phyloP scores from a whole-genome alignment of 2,329 filamentous ascomycete genomes.

The Colletotrichum orbiculare region DNA sequence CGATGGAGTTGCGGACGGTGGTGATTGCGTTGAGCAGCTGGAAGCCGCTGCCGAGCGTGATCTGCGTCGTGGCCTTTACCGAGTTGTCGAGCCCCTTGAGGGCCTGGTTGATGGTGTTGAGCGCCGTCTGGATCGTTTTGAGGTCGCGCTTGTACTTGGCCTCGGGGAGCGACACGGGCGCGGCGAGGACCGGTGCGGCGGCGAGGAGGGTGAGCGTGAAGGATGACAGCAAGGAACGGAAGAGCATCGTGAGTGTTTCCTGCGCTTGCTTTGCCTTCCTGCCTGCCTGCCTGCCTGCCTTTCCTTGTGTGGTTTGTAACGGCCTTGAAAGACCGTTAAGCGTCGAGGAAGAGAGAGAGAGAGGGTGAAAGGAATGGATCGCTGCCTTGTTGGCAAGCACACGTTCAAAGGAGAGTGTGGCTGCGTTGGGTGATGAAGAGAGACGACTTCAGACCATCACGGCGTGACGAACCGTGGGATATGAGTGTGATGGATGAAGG shows the following conservation, averaged over 20 bases:
- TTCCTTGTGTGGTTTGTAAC: not conserved
- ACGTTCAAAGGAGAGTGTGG: slow-evolving; percentile 25
- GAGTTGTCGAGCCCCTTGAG: slow-evolving; percentile 29
- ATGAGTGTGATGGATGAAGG: not conserved
- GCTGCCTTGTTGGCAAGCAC: not conserved
- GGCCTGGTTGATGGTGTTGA: slow-evolving; percentile 30
- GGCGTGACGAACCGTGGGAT: not conserved
- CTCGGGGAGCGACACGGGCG: slow-evolving; percentile 7
- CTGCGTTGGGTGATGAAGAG: not conserved
- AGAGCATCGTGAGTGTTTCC: slow-evolving; percentile 8
- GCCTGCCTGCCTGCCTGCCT: slow-evolving; percentile 11
- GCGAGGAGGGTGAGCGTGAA: not conserved
- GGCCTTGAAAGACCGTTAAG: no score
- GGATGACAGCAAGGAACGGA: slow-evolving; percentile 20
- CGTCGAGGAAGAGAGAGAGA: no score
- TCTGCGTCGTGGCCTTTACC: slow-evolving; percentile 10
- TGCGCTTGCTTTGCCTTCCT: no score
- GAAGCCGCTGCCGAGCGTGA: slow-evolving; percentile 13
- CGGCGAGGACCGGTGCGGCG: slow-evolving; percentile 19
- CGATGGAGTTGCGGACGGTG: slow-evolving; percentile 13
- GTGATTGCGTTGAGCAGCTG: slow-evolving; percentile 9
- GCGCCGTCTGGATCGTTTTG: slow-evolving; percentile 19
- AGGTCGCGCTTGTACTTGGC: slow-evolving; percentile 20
- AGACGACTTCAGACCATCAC: slow-evolving; percentile 27
- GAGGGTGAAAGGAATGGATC: slow-evolving; percentile 11